These are phyloP conservation scores for Aspergillus niger DNA, from an alignment of 2,329 filamentous ascomycete genomes.

Conservation along the genomic window DNA sequence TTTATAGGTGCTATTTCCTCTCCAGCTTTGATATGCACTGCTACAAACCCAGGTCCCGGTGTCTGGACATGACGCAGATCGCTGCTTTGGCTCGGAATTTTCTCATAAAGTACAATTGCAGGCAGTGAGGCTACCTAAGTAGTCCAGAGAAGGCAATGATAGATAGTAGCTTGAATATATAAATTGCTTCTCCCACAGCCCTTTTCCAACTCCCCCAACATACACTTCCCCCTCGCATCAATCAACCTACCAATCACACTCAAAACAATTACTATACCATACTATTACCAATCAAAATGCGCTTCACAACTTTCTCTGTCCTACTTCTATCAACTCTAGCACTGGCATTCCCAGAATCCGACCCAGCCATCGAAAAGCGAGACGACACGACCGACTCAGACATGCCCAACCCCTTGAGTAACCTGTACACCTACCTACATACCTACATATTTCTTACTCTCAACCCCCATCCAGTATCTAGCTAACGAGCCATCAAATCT, in stretches of 20 bases:
- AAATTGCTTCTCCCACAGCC: not conserved
- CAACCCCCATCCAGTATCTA: not conserved
- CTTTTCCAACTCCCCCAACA: not conserved
- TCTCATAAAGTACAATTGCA: not conserved
- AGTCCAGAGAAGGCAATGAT: not conserved
- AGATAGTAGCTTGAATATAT: not conserved
- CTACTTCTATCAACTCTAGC: not conserved
- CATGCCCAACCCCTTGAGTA: not conserved
- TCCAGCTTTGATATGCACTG: not conserved
- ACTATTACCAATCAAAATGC: not conserved
- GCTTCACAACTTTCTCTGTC: not conserved
- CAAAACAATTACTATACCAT: not conserved
- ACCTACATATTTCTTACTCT: too few species aligned
- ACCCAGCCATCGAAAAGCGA: not conserved
- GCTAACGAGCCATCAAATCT: not conserved
- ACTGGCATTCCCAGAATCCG: not conserved
- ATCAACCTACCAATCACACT: not conserved
- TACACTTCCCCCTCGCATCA: not conserved
- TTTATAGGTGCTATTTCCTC: not conserved
- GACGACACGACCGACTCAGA: not conserved
- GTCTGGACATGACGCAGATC: not conserved
- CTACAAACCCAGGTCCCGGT: not conserved
- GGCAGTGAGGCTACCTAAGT: not conserved
- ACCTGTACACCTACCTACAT: not conserved
- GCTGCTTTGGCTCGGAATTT: not conserved